Evolutionary conservation across 768 basidiomycete species (phyloP), one percentile per base, ranked within the genome.

Genomic region (Lactarius quietus): DNA sequence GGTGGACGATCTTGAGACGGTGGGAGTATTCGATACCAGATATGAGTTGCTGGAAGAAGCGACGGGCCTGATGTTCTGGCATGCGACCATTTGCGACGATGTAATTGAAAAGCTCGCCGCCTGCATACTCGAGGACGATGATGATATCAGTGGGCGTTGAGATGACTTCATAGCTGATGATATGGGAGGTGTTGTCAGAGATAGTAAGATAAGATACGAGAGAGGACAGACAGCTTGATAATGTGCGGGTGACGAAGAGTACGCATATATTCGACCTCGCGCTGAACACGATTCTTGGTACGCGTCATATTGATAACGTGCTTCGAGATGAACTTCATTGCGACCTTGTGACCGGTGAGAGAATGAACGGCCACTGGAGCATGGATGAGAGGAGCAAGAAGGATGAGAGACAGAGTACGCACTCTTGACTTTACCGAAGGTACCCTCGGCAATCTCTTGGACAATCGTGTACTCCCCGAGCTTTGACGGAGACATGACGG

Each of bases 401-500:
- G 31, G 35, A 39, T 20, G 26, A 29, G 57, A 64, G 28, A 31
- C 3, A 36, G 52, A 41, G 39, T 29, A 86, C 93, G 76, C 76
- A 97, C 96, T 92, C 83, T 98, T 98, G 75, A 99, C 97, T 78
- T 97, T 98, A 62, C 96, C 97, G 79, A 98, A 99, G 14, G 93
- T 96, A 3, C 97, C 97, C 69, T 95, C 94, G 23, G 95, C 96
- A 65, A 98, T 90, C 69, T 95, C 94, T 63, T 85, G 78, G 61
- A 89, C 84, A 64, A 98, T 86, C 48, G 85, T 90, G 77, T 98
- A 98, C 79, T 95, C 91, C 53, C 96, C 95, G 36, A 97, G 86
- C 79, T 88, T 89, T 18, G 87, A 85, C 12, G 88, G 80, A 15
- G 89, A 78, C 71, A 80, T 84, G 45, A 70, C 69, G 18, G 72